Base-by-base conservation (phyloP, 2,329 filamentous ascomycete species). In the Fusarium dimerum region DNA sequence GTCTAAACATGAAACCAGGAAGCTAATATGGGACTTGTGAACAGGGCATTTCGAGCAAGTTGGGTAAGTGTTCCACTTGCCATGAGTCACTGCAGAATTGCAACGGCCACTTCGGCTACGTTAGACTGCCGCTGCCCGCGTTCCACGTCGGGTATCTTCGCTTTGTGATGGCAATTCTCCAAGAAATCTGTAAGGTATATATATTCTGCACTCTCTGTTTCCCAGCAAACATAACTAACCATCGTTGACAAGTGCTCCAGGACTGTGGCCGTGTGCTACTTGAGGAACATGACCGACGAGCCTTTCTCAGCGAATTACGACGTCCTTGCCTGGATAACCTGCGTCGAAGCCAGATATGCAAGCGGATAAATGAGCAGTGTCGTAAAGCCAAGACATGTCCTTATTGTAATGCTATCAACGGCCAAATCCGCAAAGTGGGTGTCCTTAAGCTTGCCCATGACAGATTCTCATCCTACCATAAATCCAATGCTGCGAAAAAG, bases 71-170 rank as follows among this genome's bases (percentile, higher is more conserved):
- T 71, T 78, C 84, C 41, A 97, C 94, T 15, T 99, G 94, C 69
- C 85, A 89, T 43, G 85, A 92, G 67, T 82, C 85, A 15, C 78
- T 97, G 32, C 84, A 91, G 64, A 85, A 88, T 60, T 99, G 94
- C 72, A 94, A 91, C 62, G 94, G 94, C 12, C 94, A 99, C 72
- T 99, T 97, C 67, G 94, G 94, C 43, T 88, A 97, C 73, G 89
- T 99, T 65, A 86, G 90, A 66, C 83, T 99, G 13, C 90, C 93
- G 1, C 79, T 99, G 47, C 94, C 94, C 5, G 91, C 89, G 41
- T 97, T 97, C 68, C 94, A 99, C 69, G 92, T 97, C 60, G 94
- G 94, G 38, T 99, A 97, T 69, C 83, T 99, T 64, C 94, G 92
- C 69, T 92, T 95, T 70, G 91, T 94, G 58, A 93, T 96, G 68